phyloP scores from a whole-genome alignment of 345 rosid genomes.

The Trapa incisa region DNA sequence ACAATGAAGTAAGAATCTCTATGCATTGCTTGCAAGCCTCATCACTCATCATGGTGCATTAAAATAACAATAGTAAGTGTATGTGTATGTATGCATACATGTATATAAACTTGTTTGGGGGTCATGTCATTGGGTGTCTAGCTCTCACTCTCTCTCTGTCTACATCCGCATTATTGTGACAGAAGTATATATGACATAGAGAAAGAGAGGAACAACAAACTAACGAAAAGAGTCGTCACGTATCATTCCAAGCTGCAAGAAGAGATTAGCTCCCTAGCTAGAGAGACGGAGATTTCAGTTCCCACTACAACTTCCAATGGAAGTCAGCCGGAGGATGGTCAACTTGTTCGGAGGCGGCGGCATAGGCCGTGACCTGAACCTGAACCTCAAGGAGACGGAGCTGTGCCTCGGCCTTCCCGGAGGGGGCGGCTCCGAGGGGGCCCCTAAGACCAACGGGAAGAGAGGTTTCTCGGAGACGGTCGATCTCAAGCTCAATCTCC shows the following conservation, averaged over 20 bases:
- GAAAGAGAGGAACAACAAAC: not conserved
- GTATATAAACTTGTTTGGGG: not conserved
- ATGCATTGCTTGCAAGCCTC: no score
- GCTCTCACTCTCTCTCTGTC: not conserved
- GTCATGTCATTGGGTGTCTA: not conserved
- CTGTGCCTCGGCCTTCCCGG: constrained; percentile 65
- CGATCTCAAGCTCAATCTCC: constrained; percentile 61
- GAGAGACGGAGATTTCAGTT: not conserved
- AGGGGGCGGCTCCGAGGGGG: constrained; percentile 20
- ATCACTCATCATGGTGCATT: no score
- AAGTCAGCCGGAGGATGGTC: constrained; percentile 20
- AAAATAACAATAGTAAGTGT: no score
- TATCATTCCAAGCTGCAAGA: not conserved
- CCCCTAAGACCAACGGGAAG: constrained; percentile 35
- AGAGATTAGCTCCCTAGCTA: not conserved
- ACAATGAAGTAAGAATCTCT: no score
- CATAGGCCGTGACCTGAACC: constrained; percentile 21
- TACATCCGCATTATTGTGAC: not conserved
- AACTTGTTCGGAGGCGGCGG: constrained; percentile 13
- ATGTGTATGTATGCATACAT: not conserved
- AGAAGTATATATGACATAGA: not conserved
- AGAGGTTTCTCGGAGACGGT: constrained; percentile 70
- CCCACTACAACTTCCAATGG: constrained; percentile 1
- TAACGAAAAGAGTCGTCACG: not conserved
- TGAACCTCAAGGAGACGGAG: constrained; percentile 53